Percentiles rank a stretch among this genome's conserved stretches.
phyloP scores from a whole-genome alignment of 2,329 filamentous ascomycete genomes.

The Arthrobotrys conoides region DNA sequence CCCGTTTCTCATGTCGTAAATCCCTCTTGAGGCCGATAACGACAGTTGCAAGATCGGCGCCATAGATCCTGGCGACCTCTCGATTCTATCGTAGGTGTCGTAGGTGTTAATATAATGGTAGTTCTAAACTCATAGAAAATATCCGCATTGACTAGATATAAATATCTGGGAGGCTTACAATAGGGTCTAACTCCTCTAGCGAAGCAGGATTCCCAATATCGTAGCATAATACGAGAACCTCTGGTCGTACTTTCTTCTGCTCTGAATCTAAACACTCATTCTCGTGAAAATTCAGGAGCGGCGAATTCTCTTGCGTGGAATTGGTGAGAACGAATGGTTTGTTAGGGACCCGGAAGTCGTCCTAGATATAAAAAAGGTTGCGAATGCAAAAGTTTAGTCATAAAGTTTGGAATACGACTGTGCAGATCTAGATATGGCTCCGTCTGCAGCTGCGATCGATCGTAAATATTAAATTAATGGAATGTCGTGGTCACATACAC shows the following conservation, averaged over 20 bases:
- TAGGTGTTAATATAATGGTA: background rate
- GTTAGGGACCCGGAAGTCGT: slow-evolving; percentile 25
- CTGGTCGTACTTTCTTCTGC: slow-evolving; percentile 29
- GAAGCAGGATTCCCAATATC: slow-evolving; percentile 38
- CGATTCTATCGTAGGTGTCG: slow-evolving; percentile 24
- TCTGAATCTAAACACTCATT: slow-evolving; percentile 35
- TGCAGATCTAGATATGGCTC: background rate
- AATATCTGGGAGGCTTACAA: background rate
- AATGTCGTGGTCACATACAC: slow-evolving; percentile 23
- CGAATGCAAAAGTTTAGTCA: slow-evolving; percentile 1
- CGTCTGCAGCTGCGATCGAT: background rate
- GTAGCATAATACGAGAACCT: slow-evolving; percentile 45
- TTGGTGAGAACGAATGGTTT: slow-evolving; percentile 44
- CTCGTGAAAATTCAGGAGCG: slow-evolving; percentile 42
- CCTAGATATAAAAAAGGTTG: background rate
- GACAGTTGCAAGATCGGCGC: slow-evolving; percentile 24
- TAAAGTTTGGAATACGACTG: background rate
- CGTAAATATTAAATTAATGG: no score
- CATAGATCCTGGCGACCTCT: slow-evolving; percentile 14
- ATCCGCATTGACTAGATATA: background rate
- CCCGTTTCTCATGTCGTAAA: slow-evolving; percentile 26
- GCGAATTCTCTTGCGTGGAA: slow-evolving; percentile 39
- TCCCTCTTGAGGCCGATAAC: slow-evolving; percentile 42
- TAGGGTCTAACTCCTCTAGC: slow-evolving; percentile 12
- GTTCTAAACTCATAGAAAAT: background rate